Evolutionary conservation across 2,329 filamentous ascomycete genomes (phyloP).

Genomic region (Septoria petroselini): DNA sequence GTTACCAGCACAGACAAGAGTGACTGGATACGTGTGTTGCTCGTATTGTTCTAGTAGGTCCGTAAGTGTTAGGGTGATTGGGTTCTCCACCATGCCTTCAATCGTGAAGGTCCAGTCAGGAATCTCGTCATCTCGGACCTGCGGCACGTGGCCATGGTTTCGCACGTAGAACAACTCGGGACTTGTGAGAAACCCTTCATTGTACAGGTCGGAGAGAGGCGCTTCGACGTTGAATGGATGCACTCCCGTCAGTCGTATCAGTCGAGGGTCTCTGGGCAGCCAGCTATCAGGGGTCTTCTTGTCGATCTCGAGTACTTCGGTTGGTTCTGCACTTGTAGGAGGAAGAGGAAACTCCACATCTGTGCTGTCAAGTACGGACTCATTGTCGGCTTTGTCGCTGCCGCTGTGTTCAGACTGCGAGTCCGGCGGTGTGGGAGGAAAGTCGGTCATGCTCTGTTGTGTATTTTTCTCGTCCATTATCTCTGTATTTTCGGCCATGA

Average conservation of each 20-base stretch:
- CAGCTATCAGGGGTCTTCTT: conserved; percentile 79
- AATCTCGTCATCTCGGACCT: conserved; percentile 68
- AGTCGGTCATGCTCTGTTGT: conserved; percentile 27
- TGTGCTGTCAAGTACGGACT: conserved; percentile 58
- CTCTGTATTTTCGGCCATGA: conserved; percentile 11
- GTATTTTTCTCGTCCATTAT: conserved; percentile 23
- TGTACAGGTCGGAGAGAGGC: conserved; percentile 72
- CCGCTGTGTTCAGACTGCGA: conserved; percentile 36
- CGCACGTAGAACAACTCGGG: conserved; percentile 88
- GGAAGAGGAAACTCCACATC: conserved; percentile 61
- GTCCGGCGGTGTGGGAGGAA: conserved; percentile 41
- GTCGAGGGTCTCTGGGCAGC: conserved; percentile 72
- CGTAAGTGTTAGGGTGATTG: conserved; percentile 67
- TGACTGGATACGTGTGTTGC: conserved; percentile 81
- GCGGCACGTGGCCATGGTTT: conserved; percentile 81
- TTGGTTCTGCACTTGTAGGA: conserved; percentile 57
- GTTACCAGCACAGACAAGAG: conserved; percentile 88
- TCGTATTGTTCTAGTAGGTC: conserved; percentile 72
- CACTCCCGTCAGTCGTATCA: conserved; percentile 82
- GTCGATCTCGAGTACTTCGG: conserved; percentile 68
- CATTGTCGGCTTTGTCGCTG: conserved; percentile 30
- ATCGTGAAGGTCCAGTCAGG: conserved; percentile 78
- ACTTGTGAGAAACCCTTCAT: conserved; percentile 80
- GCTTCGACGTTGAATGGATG: conserved; percentile 92
- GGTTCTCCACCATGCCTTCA: conserved; percentile 79